Evolutionary conservation across 2,329 filamentous ascomycete genomes (phyloP).

Genomic region (Aureobasidium namibiae): DNA sequence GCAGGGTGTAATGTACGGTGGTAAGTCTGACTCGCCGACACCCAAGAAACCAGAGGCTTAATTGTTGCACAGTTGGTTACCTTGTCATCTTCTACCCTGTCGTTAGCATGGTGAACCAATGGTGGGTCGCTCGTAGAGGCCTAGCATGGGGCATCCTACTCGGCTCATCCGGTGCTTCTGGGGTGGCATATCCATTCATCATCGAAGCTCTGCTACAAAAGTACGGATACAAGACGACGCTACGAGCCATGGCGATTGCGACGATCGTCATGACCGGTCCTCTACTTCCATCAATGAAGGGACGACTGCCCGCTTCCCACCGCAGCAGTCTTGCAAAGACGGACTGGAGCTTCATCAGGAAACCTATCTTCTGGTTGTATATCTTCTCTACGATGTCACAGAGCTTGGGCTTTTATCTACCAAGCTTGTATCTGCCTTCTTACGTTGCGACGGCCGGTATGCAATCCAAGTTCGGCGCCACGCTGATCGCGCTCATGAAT

Average conservation of each 20-base stretch:
- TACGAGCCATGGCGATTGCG: slow-evolving; percentile 19
- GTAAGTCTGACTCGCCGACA: slow-evolving; percentile 30
- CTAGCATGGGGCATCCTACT: slow-evolving; percentile 21
- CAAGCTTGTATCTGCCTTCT: slow-evolving; percentile 31
- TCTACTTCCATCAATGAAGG: slow-evolving; percentile 27
- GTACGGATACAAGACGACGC: slow-evolving; percentile 22
- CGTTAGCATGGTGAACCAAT: slow-evolving; percentile 24
- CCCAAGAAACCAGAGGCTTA: too few relatives aligned
- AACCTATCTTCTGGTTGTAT: slow-evolving; percentile 26
- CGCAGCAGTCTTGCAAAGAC: slow-evolving; percentile 18
- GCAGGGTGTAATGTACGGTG: slow-evolving; percentile 49
- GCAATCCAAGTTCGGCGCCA: too few relatives aligned
- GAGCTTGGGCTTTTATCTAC: slow-evolving; percentile 33
- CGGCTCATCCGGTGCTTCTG: slow-evolving; percentile 20
- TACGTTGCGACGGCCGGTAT: slow-evolving; percentile 19
- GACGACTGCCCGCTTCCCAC: slow-evolving; percentile 24
- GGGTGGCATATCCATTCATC: slow-evolving; percentile 20
- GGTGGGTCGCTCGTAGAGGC: slow-evolving; percentile 21
- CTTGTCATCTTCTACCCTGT: slow-evolving; percentile 33
- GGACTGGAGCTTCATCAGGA: slow-evolving; percentile 24
- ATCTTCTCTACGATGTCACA: slow-evolving; percentile 30
- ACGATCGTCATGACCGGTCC: slow-evolving; percentile 26
- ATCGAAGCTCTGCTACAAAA: slow-evolving; percentile 16
- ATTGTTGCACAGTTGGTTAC: slow-evolving; percentile 50
- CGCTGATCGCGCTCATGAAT: slow-evolving; percentile 22